phyloP scores from a whole-genome alignment of 2,329 filamentous ascomycete species.

The Camillea tinctor region DNA sequence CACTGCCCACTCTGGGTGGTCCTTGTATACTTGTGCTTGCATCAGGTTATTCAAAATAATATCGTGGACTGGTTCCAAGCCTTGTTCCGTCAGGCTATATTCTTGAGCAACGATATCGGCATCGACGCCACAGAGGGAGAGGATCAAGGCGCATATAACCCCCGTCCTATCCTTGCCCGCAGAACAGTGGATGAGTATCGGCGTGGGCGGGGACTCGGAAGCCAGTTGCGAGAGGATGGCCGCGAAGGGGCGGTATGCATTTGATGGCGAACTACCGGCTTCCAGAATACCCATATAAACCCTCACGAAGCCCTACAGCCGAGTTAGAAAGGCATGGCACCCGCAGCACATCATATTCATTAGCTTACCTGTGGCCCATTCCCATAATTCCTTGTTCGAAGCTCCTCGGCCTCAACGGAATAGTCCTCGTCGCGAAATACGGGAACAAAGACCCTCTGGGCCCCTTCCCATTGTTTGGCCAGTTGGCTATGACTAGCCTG shows the following conservation, averaged over 20 bases:
- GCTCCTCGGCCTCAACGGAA: constrained; percentile 52
- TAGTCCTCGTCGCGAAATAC: constrained; percentile 58
- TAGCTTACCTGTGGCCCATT: constrained; percentile 27
- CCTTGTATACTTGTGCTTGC: constrained; percentile 46
- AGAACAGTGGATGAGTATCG: constrained; percentile 62
- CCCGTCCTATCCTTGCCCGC: constrained; percentile 68
- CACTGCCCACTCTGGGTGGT: constrained; percentile 41
- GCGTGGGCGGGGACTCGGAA: constrained; percentile 27
- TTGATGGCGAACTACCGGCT: constrained; percentile 10
- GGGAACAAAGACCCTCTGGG: constrained; percentile 53
- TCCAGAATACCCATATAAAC: constrained; percentile 17
- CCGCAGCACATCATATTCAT: too few relatives aligned
- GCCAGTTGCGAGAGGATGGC: constrained; percentile 17
- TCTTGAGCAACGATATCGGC: constrained; percentile 53
- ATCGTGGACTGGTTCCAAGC: constrained; percentile 35
- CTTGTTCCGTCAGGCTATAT: constrained; percentile 59
- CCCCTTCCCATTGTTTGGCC: constrained; percentile 44
- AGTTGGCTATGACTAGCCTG: constrained; percentile 28
- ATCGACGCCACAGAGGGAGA: constrained; percentile 57
- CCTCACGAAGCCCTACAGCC: constrained; percentile 14
- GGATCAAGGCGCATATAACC: constrained; percentile 57
- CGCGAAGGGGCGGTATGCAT: constrained; percentile 12
- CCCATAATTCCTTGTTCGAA: constrained; percentile 53
- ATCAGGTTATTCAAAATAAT: constrained; percentile 41
- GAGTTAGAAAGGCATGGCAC: too few relatives aligned